Conservation (phyloP, 208 protist species). For the Zelonia costaricensis region DNA sequence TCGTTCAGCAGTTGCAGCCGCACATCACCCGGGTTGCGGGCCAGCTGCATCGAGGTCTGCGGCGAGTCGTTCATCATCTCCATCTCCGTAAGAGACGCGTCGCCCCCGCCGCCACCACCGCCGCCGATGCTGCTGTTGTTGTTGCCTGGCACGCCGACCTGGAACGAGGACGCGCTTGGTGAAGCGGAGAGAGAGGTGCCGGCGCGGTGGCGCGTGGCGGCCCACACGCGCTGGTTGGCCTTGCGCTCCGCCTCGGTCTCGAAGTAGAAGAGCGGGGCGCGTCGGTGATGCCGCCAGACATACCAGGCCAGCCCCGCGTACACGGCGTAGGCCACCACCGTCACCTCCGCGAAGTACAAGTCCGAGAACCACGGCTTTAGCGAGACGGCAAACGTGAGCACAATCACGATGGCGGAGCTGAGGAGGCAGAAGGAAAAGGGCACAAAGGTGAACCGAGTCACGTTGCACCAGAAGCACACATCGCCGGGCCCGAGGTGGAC, state of each 20-base stretch:
- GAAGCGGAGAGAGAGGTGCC: not conserved
- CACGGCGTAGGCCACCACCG: slow-evolving; percentile 36
- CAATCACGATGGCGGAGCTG: slow-evolving; percentile 27
- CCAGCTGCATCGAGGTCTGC: not conserved
- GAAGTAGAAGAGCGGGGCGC: slow-evolving; percentile 12
- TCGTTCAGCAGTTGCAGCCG: slow-evolving; percentile 23
- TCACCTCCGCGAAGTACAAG: slow-evolving; percentile 38
- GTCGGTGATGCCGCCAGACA: slow-evolving; percentile 23
- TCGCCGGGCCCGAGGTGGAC: slow-evolving; percentile 37
- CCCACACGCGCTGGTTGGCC: slow-evolving; percentile 1
- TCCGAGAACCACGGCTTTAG: slow-evolving; percentile 71
- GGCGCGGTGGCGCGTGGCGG: not conserved
- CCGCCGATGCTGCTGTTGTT: not conserved
- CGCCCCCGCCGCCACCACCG: not conserved
- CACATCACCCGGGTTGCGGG: not conserved
- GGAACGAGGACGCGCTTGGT: too few relatives aligned
- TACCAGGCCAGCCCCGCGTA: slow-evolving; percentile 22
- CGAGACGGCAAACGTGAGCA: slow-evolving; percentile 44
- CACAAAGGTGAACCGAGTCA: slow-evolving; percentile 51
- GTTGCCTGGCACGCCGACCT: too few relatives aligned
- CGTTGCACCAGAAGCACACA: slow-evolving; percentile 70
- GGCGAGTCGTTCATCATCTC: not conserved
- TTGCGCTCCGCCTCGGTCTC: slow-evolving; percentile 16
- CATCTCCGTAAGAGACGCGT: not conserved
- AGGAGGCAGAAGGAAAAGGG: slow-evolving; percentile 39